Conservation (phyloP, 2,329 filamentous ascomycete genomes). For the Pseudocercospora musae region DNA sequence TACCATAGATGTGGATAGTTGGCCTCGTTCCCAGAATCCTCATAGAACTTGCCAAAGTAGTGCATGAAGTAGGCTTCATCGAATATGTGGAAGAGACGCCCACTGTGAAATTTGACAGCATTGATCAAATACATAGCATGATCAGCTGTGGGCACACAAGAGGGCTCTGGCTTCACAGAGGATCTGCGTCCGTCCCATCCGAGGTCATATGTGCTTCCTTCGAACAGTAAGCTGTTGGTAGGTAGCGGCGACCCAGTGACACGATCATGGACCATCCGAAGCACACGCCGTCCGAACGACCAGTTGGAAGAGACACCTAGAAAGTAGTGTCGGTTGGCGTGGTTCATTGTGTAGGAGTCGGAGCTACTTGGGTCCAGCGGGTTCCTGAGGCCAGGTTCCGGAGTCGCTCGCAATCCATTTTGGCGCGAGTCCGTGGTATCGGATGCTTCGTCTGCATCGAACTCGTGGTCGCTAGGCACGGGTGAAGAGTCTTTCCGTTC, state of each 20-base stretch:
- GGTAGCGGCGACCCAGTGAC: constrained; percentile 45
- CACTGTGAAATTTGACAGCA: constrained; percentile 56
- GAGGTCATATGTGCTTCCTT: constrained; percentile 52
- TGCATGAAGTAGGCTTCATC: constrained; percentile 53
- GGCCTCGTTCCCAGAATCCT: constrained; percentile 25
- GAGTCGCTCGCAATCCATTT: constrained; percentile 7
- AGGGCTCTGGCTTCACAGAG: constrained; percentile 32
- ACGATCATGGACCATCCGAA: constrained; percentile 49
- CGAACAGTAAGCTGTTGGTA: constrained; percentile 44
- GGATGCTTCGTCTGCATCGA: constrained; percentile 6
- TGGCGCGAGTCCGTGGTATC: constrained; percentile 6
- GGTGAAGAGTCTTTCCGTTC: constrained; percentile 5
- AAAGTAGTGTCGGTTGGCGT: constrained; percentile 45
- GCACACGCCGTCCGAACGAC: constrained; percentile 51
- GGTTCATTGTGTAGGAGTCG: constrained; percentile 34
- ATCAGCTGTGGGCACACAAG: constrained; percentile 49
- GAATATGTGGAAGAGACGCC: constrained; percentile 54
- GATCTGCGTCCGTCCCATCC: constrained; percentile 48
- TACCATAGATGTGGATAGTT: constrained; percentile 45
- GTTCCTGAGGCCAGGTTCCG: constrained; percentile 39
- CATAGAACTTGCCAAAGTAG: constrained; percentile 43
- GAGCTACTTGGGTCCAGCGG: constrained; percentile 38
- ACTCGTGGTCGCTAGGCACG: not conserved
- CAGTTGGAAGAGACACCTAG: constrained; percentile 57
- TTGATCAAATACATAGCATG: constrained; percentile 54